Percentiles rank a stretch among this genome's conserved stretches.
phyloP scores from a whole-genome alignment of 1,284 basidiomycete genomes.

The Xanthoconium separans region DNA sequence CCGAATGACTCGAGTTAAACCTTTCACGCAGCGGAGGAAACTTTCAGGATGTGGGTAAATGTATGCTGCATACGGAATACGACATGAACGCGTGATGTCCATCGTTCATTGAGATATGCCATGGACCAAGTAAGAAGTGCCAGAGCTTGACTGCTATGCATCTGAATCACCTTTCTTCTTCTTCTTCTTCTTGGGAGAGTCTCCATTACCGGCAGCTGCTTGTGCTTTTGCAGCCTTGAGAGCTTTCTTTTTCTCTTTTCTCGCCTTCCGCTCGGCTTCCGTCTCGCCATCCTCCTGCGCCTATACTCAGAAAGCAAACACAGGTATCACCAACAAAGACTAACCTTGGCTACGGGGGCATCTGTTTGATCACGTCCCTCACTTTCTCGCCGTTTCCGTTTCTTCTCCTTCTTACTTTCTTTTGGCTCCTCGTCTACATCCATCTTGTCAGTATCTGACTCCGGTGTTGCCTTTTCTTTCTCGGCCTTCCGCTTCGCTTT shows the following conservation, averaged over 20 bases:
- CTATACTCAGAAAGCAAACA: slow-evolving; percentile 9
- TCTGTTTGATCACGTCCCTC: slow-evolving; percentile 39
- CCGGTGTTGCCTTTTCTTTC: slow-evolving; percentile 47
- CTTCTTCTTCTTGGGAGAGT: slow-evolving; percentile 74
- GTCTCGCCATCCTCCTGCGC: slow-evolving; percentile 52
- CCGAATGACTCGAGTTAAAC: no score
- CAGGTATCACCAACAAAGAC: slow-evolving; percentile 16
- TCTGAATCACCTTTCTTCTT: slow-evolving; percentile 65
- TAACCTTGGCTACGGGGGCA: slow-evolving; percentile 42
- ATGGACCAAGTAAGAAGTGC: not conserved
- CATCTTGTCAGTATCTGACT: slow-evolving; percentile 42
- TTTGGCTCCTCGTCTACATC: slow-evolving; percentile 47
- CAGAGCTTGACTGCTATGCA: slow-evolving; percentile 12
- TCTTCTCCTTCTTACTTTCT: slow-evolving; percentile 62
- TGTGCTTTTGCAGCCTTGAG: slow-evolving; percentile 69
- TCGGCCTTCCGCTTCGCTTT: slow-evolving; percentile 65
- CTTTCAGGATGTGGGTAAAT: not conserved
- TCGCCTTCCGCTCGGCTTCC: slow-evolving; percentile 70
- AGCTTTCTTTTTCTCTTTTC: slow-evolving; percentile 71
- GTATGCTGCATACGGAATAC: not conserved
- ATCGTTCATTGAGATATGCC: not conserved
- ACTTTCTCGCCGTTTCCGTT: slow-evolving; percentile 70
- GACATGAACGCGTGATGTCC: no score
- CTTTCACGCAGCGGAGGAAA: no score
- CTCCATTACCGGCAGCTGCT: slow-evolving; percentile 43